Evolutionary conservation across 73 alveolate species (phyloP).

Genomic region (Symbiodinium natans): DNA sequence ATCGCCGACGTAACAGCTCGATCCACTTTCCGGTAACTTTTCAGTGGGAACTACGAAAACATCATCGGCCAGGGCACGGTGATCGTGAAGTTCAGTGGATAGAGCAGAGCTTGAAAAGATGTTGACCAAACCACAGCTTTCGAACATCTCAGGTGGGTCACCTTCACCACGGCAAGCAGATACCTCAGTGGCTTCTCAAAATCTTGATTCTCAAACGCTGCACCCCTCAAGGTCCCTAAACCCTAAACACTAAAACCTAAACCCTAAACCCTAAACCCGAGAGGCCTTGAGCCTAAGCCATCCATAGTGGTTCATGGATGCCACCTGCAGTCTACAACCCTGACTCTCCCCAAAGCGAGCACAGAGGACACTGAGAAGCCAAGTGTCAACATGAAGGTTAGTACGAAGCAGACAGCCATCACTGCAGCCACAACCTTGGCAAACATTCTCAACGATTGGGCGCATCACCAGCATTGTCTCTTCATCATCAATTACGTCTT

Average conservation of each 20-base stretch:
- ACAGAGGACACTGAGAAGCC: neutral
- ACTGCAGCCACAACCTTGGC: conserved; percentile 75
- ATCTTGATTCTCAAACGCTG: neutral
- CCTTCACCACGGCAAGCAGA: conserved; percentile 84
- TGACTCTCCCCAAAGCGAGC: neutral
- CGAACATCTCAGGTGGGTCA: conserved; percentile 70
- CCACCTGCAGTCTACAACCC: neutral
- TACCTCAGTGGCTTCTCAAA: conserved; percentile 64
- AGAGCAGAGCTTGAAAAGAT: conserved; percentile 68
- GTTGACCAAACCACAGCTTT: conserved; percentile 65
- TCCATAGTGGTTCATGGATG: neutral
- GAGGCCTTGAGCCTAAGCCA: neutral
- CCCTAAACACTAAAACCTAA: neutral
- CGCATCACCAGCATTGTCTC: too few species aligned
- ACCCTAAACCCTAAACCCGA: neutral
- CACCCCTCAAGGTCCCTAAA: neutral
- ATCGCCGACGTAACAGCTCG: neutral
- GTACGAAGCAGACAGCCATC: conserved; percentile 60
- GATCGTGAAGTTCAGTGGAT: conserved; percentile 76
- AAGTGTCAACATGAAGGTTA: conserved; percentile 37
- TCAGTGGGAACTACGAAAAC: neutral
- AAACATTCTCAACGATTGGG: neutral
- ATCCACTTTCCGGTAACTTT: neutral
- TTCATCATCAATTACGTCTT: too few species aligned
- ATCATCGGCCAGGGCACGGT: neutral